Conservation (phyloP, 345 rosid genomes). For the Mangifera indica region DNA sequence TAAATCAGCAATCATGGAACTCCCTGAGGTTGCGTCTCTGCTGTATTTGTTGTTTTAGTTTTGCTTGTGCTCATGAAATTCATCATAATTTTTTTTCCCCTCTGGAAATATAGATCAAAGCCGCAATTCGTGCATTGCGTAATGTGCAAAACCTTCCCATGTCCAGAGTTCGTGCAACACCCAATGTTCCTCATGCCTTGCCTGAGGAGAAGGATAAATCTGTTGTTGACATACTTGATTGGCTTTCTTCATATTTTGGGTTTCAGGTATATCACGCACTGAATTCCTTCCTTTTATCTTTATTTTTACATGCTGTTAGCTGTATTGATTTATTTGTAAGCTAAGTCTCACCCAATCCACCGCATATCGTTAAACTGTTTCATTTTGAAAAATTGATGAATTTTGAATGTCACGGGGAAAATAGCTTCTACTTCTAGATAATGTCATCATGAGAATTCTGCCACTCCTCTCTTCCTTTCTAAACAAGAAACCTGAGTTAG, state of each 20-base stretch:
- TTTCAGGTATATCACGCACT: constrained; percentile 72
- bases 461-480: neutral
- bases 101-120: constrained; percentile 60
- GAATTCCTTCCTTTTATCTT: constrained; percentile 16
- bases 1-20: constrained; percentile 76
- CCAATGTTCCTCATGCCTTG: constrained; percentile 24
- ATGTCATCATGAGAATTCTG: neutral
- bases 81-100: constrained; percentile 8
- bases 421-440: neutral
- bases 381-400: constrained; percentile 3
- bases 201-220: constrained; percentile 46
- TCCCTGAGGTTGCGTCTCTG: constrained; percentile 71
- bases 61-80: constrained; percentile 14
- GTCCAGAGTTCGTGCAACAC: constrained; percentile 28
- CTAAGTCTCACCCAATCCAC: neutral
- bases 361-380: no score
- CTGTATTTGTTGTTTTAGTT: constrained; percentile 19
- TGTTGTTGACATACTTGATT: constrained; percentile 69
- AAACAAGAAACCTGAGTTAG: neutral
- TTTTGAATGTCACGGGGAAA: neutral
- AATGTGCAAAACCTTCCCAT: constrained; percentile 66
- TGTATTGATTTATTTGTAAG: neutral
- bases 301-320: constrained; percentile 7
- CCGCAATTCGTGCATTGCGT: constrained; percentile 61
- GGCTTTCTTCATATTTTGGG: constrained; percentile 91